Percentiles rank a stretch among this genome's conserved stretches.
Evolutionary conservation across 148 eudicot species (phyloP).

Genomic region (Selenicereus undatus): DNA sequence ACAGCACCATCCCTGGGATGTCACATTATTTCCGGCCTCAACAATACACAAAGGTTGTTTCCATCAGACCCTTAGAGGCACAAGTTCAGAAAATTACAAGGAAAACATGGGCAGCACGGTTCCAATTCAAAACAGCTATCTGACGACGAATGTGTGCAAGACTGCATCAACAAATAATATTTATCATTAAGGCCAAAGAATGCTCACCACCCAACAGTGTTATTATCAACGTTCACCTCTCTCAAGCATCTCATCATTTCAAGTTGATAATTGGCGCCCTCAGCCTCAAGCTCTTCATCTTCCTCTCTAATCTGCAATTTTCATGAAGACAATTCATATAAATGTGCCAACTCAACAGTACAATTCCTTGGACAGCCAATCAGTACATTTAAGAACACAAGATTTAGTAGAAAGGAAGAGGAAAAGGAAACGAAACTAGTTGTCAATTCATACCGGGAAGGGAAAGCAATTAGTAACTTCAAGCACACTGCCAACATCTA

Average conservation of each 20-base stretch:
- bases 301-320: slow-evolving; percentile 70
- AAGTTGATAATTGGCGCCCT: slow-evolving; percentile 97
- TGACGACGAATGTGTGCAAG: not conserved
- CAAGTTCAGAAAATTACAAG: not conserved
- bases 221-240: slow-evolving; percentile 98
- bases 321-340: not conserved
- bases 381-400: not conserved
- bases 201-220: slow-evolving; percentile 96
- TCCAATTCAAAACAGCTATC: not conserved
- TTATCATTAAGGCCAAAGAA: slow-evolving; percentile 4
- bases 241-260: slow-evolving; percentile 99
- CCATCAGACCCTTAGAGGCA: not conserved
- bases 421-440: not conserved
- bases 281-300: slow-evolving; percentile 95
- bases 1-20: not conserved
- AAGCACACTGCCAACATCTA: slow-evolving; percentile 97
- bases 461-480: slow-evolving; percentile 98
- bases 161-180: not conserved
- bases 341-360: not conserved
- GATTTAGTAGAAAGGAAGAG: not conserved
- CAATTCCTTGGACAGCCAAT: not conserved
- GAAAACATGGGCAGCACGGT: not conserved
- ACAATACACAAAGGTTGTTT: not conserved
- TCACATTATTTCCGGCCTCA: not conserved
- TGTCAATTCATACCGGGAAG: slow-evolving; percentile 59